Percentiles rank a stretch among this genome's conserved stretches.
Conservation (phyloP, 495 filamentous ascomycete genomes). For the Aspergillus indologenus region DNA sequence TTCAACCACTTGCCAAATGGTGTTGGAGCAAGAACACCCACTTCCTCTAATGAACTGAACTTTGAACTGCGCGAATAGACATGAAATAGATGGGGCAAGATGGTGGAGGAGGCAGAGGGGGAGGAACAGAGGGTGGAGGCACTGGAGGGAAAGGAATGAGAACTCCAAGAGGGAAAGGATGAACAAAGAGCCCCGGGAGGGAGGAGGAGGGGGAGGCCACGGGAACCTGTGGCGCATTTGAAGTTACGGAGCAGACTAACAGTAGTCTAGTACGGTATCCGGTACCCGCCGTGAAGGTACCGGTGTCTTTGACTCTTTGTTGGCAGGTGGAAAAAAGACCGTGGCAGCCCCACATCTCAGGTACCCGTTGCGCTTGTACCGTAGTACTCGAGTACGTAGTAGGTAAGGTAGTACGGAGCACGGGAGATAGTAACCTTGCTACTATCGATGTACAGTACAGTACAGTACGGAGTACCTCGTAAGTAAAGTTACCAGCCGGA, state of each 20-base stretch:
- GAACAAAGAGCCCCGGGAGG: neutral
- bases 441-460: too few relatives aligned
- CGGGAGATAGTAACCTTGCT: too few relatives aligned
- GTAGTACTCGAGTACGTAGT: too few relatives aligned
- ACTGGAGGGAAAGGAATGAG: too few relatives aligned
- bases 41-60: too few relatives aligned
- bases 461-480: too few relatives aligned
- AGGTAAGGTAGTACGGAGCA: too few relatives aligned
- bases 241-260: neutral
- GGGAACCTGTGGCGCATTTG: neutral
- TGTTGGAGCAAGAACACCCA: neutral
- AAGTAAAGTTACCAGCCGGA: too few relatives aligned
- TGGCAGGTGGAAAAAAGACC: constrained; percentile 15
- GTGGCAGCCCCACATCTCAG: constrained; percentile 24
- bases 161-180: neutral
- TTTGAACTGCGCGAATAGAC: too few relatives aligned
- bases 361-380: constrained; percentile 22
- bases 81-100: neutral
- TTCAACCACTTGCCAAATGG: neutral
- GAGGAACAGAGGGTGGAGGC: neutral
- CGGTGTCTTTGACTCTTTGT: constrained; percentile 13
- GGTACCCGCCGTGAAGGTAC: constrained; percentile 13
- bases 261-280: neutral
- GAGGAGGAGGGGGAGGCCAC: neutral
- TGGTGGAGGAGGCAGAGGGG: neutral